Conservation (phyloP, 208 protist genomes). For the Crithidia brevicula region DNA sequence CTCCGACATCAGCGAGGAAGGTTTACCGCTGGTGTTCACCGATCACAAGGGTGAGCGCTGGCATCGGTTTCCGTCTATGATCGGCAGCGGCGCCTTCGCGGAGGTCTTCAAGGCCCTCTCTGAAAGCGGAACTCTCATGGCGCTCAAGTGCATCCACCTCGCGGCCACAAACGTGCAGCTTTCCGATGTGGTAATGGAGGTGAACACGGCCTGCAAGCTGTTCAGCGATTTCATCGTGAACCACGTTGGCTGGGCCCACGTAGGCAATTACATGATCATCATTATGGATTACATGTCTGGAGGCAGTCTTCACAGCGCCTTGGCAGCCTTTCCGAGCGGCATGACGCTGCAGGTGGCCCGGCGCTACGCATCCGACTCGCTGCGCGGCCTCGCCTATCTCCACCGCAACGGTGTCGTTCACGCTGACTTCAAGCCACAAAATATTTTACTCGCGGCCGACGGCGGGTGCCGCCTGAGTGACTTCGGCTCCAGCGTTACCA, state of each 20-base stretch:
- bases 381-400: conserved; percentile 75
- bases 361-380: conserved; percentile 69
- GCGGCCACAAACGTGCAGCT: conserved; percentile 54
- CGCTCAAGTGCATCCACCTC: conserved; percentile 78
- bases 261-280: conserved; percentile 59
- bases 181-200: conserved; percentile 57
- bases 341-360: conserved; percentile 36
- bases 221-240: conserved; percentile 87
- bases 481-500: conserved; percentile 73
- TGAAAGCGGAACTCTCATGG: conserved; percentile 59
- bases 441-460: conserved; percentile 84
- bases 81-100: conserved; percentile 65
- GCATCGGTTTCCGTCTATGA: conserved; percentile 50
- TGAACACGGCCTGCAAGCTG: conserved; percentile 63
- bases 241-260: conserved; percentile 70
- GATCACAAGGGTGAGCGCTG: conserved; percentile 67
- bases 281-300: conserved; percentile 88
- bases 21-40: conserved; percentile 59
- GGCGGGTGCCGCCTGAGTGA: conserved; percentile 83
- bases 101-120: conserved; percentile 75
- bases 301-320: conserved; percentile 70
- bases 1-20: conserved; percentile 23
- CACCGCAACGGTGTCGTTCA: conserved; percentile 79
- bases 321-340: conserved; percentile 66
- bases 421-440: conserved; percentile 88